Evolutionary conservation across 1,284 basidiomycete species (phyloP).

Genomic region (Naganishia liquefaciens): DNA sequence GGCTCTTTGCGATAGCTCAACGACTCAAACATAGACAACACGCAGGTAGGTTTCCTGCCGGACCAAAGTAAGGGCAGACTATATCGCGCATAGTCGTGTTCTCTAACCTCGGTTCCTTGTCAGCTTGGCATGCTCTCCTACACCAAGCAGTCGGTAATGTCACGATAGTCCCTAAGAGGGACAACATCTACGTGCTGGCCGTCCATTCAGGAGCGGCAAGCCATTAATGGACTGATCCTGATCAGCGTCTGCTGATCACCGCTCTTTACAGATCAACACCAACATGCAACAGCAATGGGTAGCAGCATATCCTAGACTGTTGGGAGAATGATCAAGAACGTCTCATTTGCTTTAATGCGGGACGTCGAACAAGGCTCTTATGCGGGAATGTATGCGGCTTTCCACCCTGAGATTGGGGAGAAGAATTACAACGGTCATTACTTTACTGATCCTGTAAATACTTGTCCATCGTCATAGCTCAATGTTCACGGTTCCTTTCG

Average conservation of each 20-base stretch:
- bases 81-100: no score
- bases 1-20: constrained; percentile 55
- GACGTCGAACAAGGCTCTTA: constrained; percentile 51
- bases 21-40: constrained; percentile 46
- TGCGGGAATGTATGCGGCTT: constrained; percentile 35
- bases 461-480: no score
- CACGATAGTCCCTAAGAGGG: constrained; percentile 49
- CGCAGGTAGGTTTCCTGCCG: constrained; percentile 55
- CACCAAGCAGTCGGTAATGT: constrained; percentile 53
- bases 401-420: constrained; percentile 47
- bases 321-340: constrained; percentile 50
- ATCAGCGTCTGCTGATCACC: neutral
- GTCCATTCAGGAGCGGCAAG: constrained; percentile 55
- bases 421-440: constrained; percentile 54
- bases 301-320: constrained; percentile 54
- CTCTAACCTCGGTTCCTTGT: neutral
- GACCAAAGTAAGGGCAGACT: constrained; percentile 43
- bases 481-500: no score
- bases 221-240: neutral
- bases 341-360: constrained; percentile 52
- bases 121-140: constrained; percentile 56
- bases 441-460: constrained; percentile 50
- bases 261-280: constrained; percentile 47
- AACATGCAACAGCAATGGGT: constrained; percentile 56
- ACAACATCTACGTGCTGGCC: constrained; percentile 53